Base-by-base conservation (phyloP, 2,329 filamentous ascomycete species). In the Apiospora pterosperma region DNA sequence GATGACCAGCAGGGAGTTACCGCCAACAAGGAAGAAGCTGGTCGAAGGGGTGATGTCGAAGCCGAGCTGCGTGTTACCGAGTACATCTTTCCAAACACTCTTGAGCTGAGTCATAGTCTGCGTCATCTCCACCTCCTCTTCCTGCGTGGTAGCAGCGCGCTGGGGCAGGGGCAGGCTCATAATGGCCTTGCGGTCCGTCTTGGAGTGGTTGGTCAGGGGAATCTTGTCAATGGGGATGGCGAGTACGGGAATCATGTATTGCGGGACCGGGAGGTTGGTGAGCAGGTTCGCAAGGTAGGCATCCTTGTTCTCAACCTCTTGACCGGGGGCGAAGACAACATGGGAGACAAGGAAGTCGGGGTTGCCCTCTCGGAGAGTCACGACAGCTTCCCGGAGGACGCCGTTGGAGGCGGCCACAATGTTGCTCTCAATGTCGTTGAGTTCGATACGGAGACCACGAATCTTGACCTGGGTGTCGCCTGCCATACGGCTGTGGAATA, bases 401-500 rank as follows among this genome's bases (percentile, higher is more conserved):
- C 60, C 60, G 8, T 21, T n/a, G 16, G 60, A 48, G 8, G 60
- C 28, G 8, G 39, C 31, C 28, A 62, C 14, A n/a, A 62, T 62
- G 36, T n/a, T 42, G 60, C 31, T 75, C 73, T 67, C 62, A 66
- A 84, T 75, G 6, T 84, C 82, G 5, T 71, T 69, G 0, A 84
- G 70, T 14, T 84, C 81, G n/a, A 83, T 76, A 3, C 80, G 73
- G 23, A 78, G 55, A 0, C 79, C 79, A 2, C 76, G 71, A 0
- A 81, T 65, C 67, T 81, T 81, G 65, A 80, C 69, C 44, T 78
- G 75, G 1, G 72, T 73, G 64, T 81, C 78, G 12, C 77, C 74
- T 5, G 59, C 59, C 63, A 80, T 80, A 6, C 78, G 75, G 7
- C 76, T 73, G 3, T 71, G 42, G 65, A 76, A 72, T 1, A 69